A percentile compares a stretch with the other conserved stretches of the same genome.
These are phyloP conservation scores for Violaceomyces palustris DNA, from an alignment of 1,284 basidiomycete species.

Conservation along the genomic window DNA sequence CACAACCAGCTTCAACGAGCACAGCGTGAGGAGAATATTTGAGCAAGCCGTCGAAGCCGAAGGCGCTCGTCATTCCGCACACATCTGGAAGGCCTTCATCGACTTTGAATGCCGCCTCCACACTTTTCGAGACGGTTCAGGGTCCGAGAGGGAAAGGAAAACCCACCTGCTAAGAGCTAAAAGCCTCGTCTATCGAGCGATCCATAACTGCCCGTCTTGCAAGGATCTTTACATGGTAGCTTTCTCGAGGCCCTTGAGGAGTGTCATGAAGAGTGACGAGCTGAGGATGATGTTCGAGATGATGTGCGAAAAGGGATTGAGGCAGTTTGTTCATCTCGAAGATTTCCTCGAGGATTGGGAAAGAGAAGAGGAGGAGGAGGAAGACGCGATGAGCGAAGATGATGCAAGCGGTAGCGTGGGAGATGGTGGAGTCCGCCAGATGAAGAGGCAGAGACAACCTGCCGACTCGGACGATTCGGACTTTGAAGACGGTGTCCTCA, in stretches of 20 bases:
- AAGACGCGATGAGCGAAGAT: background rate
- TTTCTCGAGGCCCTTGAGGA: background rate
- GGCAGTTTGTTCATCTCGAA: constrained; percentile 2
- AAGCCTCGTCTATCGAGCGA: background rate
- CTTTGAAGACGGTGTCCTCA: too few relatives aligned
- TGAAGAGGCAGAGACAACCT: too few relatives aligned
- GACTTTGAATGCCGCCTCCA: background rate
- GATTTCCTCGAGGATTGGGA: constrained; percentile 1
- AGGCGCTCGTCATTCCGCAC: background rate
- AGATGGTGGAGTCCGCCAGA: too few relatives aligned
- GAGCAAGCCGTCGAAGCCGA: background rate
- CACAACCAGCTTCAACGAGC: background rate
- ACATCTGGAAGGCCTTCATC: background rate
- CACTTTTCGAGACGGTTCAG: background rate
- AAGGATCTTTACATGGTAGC: background rate
- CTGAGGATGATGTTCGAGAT: background rate
- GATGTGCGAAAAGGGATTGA: constrained; percentile 4
- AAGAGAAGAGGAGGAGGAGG: background rate
- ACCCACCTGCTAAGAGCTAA: background rate
- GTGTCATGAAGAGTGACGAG: background rate
- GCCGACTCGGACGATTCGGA: background rate
- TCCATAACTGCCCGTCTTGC: background rate
- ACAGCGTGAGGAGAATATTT: background rate
- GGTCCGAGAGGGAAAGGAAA: background rate
- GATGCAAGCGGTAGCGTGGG: background rate